Percentiles rank a stretch among this genome's conserved stretches.
Conservation (phyloP, 73 alveolate genomes). For the Paramecium primaurelia region DNA sequence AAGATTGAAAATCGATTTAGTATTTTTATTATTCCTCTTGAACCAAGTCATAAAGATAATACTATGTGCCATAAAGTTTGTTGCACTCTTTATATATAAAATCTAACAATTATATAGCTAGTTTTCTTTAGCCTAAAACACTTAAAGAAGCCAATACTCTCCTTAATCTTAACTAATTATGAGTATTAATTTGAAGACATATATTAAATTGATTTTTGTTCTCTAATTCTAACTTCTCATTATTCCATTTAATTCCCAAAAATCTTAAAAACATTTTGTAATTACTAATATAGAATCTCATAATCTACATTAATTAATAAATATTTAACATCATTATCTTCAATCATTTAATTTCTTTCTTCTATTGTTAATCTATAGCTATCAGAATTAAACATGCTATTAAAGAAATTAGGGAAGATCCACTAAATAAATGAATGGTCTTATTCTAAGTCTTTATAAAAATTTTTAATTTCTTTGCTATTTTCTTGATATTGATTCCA, state of each 20-base stretch:
- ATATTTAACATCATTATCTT: not conserved
- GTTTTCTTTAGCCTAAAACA: not conserved
- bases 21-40: too few relatives aligned
- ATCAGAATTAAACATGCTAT: conserved; percentile 4
- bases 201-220: not conserved
- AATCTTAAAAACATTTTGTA: not conserved
- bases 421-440: not conserved
- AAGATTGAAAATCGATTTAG: too few relatives aligned
- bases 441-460: not conserved
- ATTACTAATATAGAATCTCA: not conserved
- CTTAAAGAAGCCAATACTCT: not conserved
- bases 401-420: conserved; percentile 23
- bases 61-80: too few relatives aligned
- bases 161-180: not conserved
- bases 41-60: too few relatives aligned
- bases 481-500: too few relatives aligned
- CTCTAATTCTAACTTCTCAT: not conserved
- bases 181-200: not conserved
- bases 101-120: not conserved
- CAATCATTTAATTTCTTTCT: not conserved
- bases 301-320: not conserved
- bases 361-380: not conserved
- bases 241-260: not conserved
- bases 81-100: not conserved
- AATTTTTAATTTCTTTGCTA: not conserved